These are phyloP conservation scores for Lentinula sp. DNA, from an alignment of 768 basidiomycete species.

Conservation along the genomic window DNA sequence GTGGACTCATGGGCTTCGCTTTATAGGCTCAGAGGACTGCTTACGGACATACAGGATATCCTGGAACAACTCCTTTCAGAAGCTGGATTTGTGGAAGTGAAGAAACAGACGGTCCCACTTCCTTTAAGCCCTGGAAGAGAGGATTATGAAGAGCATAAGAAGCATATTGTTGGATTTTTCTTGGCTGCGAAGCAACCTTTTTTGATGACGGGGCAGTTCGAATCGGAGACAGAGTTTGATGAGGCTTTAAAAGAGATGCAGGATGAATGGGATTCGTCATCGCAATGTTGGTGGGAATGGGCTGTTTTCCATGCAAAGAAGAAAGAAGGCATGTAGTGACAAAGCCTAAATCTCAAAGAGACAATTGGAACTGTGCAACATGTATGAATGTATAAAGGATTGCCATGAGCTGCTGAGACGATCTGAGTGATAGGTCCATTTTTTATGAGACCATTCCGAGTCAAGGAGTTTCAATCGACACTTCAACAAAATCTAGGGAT, in stretches of 20 bases:
- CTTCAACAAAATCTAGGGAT: too few species aligned
- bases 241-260: neutral
- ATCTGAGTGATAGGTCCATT: too few species aligned
- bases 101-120: neutral
- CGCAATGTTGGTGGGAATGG: neutral
- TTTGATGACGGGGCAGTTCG: neutral
- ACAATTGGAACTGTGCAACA: too few species aligned
- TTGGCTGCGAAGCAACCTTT: neutral
- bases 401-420: too few species aligned
- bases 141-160: neutral
- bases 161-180: neutral
- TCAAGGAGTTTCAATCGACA: too few species aligned
- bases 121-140: neutral
- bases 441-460: too few species aligned
- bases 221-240: neutral
- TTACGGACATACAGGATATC: neutral
- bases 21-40: neutral
- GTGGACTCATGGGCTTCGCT: neutral
- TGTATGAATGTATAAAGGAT: too few species aligned
- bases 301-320: neutral
- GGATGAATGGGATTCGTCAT: neutral
- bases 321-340: neutral
- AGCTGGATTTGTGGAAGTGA: neutral
- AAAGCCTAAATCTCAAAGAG: too few species aligned
- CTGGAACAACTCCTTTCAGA: neutral